Percentiles rank a stretch among this genome's conserved stretches.
Evolutionary conservation across 352 stramenopile species (phyloP).

Genomic region (Elongisporangium undulatum): DNA sequence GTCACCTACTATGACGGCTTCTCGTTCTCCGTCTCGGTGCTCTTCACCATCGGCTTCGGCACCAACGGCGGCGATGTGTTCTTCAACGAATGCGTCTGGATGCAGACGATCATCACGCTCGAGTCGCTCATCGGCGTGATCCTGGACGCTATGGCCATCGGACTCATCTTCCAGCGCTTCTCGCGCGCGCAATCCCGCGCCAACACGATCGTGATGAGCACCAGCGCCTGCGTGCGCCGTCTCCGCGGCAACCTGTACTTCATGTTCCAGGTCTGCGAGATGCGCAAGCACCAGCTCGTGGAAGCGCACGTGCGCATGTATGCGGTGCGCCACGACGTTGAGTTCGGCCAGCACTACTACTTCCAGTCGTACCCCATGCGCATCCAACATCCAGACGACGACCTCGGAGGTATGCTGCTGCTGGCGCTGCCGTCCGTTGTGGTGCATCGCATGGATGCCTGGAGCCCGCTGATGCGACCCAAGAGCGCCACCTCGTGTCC

Average conservation of each 20-base stretch:
- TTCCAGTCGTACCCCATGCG: conserved; percentile 93
- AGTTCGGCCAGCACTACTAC: conserved; percentile 71
- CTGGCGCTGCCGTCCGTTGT: conserved; percentile 89
- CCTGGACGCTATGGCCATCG: conserved; percentile 92
- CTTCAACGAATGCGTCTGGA: conserved; percentile 91
- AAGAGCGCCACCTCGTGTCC: conserved; percentile 38
- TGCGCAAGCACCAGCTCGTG: conserved; percentile 94
- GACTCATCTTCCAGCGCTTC: conserved; percentile 94
- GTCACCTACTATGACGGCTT: conserved; percentile 67
- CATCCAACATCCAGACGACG: conserved; percentile 92
- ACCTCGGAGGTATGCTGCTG: conserved; percentile 87
- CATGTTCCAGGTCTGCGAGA: conserved; percentile 90
- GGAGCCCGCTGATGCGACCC: conserved; percentile 86
- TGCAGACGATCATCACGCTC: conserved; percentile 90
- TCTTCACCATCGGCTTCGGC: conserved; percentile 81
- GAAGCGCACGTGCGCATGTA: conserved; percentile 94
- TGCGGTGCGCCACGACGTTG: conserved; percentile 80
- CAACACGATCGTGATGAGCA: conserved; percentile 93
- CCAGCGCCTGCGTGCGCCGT: conserved; percentile 87
- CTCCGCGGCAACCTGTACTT: conserved; percentile 91
- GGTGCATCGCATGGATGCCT: conserved; percentile 91
- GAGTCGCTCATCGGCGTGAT: conserved; percentile 90
- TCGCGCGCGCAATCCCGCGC: conserved; percentile 87
- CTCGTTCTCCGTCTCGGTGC: conserved; percentile 75
- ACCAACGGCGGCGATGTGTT: conserved; percentile 77